phyloP scores from a whole-genome alignment of 768 basidiomycete genomes.

The Clavulina sp. region DNA sequence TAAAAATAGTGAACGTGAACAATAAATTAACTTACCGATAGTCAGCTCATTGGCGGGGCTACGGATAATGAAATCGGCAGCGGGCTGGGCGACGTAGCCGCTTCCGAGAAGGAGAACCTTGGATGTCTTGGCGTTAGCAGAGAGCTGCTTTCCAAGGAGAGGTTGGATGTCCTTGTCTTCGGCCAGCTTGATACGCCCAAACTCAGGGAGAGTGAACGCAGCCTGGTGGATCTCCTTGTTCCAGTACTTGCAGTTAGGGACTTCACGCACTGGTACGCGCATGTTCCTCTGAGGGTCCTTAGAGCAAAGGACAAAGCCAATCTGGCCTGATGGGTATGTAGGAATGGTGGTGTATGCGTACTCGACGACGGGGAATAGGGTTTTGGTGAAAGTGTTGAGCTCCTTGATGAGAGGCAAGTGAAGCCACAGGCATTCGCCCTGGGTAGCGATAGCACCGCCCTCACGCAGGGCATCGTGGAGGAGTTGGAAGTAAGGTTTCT shows the following conservation, averaged over 20 bases:
- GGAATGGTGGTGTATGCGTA: conserved; percentile 96
- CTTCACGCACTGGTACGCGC: conserved; percentile 50
- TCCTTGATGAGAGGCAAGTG: conserved; percentile 75
- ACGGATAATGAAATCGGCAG: conserved; percentile 82
- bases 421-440: conserved; percentile 91
- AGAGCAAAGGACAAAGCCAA: conserved; percentile 83
- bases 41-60: conserved; percentile 68
- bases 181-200: conserved; percentile 55
- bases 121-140: conserved; percentile 36
- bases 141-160: conserved; percentile 45
- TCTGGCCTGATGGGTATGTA: conserved; percentile 96
- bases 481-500: conserved; percentile 93
- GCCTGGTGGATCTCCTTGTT: conserved; percentile 61
- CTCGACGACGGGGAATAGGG: conserved; percentile 63
- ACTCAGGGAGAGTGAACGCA: conserved; percentile 88
- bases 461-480: conserved; percentile 77
- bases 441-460: conserved; percentile 87
- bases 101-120: conserved; percentile 81
- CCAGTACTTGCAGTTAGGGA: conserved; percentile 67
- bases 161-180: conserved; percentile 58
- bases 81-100: conserved; percentile 91
- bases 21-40: conserved; percentile 36
- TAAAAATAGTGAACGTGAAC: conserved; percentile 1
- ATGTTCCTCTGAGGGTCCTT: conserved; percentile 55
- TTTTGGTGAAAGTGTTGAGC: conserved; percentile 47